These are phyloP conservation scores for Eimeria necatrix DNA, from an alignment of 169 alveolate genomes.

Conservation along the genomic window DNA sequence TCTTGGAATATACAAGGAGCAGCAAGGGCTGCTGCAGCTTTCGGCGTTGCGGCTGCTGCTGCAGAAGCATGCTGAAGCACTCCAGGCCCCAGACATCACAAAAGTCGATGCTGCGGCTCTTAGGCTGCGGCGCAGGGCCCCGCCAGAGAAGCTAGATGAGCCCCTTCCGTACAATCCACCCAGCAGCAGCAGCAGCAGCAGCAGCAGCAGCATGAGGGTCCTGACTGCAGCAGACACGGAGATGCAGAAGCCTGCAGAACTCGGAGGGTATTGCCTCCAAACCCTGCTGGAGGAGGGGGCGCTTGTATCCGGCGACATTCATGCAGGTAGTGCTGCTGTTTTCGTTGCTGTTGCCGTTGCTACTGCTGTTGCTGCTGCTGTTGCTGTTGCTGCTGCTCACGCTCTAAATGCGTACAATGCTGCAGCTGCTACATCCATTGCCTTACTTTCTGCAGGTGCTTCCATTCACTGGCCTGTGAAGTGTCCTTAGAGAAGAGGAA, in stretches of 20 bases:
- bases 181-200: not conserved
- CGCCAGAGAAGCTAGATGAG: constrained; percentile 12
- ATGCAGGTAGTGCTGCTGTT: constrained; percentile 21
- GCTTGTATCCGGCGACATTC: not conserved
- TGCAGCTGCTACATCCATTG: too few species aligned
- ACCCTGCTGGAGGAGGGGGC: constrained; percentile 3
- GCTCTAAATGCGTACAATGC: too few species aligned
- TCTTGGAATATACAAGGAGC: constrained; percentile 27
- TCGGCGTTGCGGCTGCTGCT: not conserved
- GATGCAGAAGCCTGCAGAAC: not conserved
- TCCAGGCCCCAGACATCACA: constrained; percentile 3
- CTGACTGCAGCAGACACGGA: not conserved
- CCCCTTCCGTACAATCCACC: not conserved
- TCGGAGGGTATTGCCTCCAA: constrained; percentile 26
- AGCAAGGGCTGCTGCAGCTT: constrained; percentile 32
- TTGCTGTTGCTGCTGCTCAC: too few species aligned
- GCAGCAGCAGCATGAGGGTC: not conserved
- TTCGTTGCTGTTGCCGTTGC: not conserved
- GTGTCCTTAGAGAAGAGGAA: too few species aligned
- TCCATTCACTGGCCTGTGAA: too few species aligned
- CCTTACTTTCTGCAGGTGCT: too few species aligned
- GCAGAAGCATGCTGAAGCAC: not conserved
- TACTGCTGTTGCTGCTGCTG: not conserved
- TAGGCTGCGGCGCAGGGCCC: not conserved
- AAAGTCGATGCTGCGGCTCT: constrained; percentile 16